phyloP scores from a whole-genome alignment of 78 protist genomes.

The Chrysochromulina parva region DNA sequence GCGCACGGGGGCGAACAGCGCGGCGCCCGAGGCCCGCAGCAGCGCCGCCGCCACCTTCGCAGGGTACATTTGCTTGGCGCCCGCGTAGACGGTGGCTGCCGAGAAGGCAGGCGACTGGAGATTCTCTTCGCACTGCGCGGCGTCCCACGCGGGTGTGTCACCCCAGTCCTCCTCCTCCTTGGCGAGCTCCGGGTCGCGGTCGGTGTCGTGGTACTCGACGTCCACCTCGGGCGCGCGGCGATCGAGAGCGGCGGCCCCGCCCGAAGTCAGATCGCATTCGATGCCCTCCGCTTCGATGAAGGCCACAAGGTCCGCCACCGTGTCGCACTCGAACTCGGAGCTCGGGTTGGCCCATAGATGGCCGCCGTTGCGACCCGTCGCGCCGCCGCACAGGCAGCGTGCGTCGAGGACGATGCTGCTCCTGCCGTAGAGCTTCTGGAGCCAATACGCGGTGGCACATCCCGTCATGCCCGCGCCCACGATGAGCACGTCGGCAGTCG shows the following conservation, averaged over 20 bases:
- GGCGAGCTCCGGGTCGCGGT: background rate
- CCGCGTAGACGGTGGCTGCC: background rate
- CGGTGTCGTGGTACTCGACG: background rate
- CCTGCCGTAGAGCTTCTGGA: background rate
- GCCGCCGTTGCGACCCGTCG: background rate
- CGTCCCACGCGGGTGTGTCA: background rate
- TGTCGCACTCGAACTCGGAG: background rate
- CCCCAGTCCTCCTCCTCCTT: background rate
- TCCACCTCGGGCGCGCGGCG: background rate
- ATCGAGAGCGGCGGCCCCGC: background rate
- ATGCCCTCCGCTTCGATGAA: background rate
- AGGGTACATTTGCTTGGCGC: background rate
- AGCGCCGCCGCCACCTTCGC: slow-evolving; percentile 1
- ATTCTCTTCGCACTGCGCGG: background rate
- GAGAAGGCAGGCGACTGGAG: background rate
- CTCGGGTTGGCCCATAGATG: background rate
- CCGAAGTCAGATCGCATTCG: background rate
- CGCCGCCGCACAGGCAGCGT: background rate
- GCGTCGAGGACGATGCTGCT: background rate
- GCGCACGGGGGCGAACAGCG: background rate
- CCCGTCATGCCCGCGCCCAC: background rate
- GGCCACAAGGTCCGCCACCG: background rate
- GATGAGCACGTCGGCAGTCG: background rate
- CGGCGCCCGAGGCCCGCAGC: background rate
- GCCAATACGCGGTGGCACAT: background rate